phyloP scores from a whole-genome alignment of 2,329 filamentous ascomycete genomes.

The Orbilia ellipsospora region DNA sequence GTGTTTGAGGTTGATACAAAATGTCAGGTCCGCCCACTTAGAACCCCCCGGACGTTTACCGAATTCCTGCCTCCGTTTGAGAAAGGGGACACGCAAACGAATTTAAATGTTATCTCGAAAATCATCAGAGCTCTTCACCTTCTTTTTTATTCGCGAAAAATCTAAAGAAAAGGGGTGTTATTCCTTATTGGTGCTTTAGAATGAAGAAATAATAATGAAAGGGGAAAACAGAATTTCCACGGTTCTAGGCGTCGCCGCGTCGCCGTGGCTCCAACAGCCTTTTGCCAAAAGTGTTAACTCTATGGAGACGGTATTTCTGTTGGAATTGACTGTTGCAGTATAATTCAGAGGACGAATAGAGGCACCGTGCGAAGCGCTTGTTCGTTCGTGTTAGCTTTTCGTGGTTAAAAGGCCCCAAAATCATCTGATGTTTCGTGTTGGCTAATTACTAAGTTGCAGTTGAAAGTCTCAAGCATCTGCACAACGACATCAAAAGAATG shows the following conservation, averaged over 20 bases:
- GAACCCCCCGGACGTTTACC: conserved; percentile 36
- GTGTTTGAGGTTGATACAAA: conserved; percentile 53
- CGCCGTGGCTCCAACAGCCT: conserved; percentile 15
- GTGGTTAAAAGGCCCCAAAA: conserved; percentile 19
- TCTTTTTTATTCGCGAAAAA: conserved; percentile 10
- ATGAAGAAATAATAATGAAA: not conserved
- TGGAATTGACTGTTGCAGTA: conserved; percentile 31
- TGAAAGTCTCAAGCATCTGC: conserved; percentile 16
- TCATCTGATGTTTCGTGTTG: conserved; percentile 55
- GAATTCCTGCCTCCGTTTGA: conserved; percentile 46
- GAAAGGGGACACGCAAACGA: conserved; percentile 38
- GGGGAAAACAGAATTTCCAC: conserved; percentile 3
- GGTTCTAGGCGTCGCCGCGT: not conserved
- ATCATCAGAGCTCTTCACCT: conserved; percentile 29
- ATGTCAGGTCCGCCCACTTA: conserved; percentile 32
- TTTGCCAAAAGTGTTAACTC: conserved; percentile 36
- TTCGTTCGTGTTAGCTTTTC: conserved; percentile 22
- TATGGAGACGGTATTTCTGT: conserved; percentile 40
- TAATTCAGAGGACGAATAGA: conserved; percentile 3
- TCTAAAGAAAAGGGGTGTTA: conserved; percentile 17
- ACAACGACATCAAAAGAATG: conserved; percentile 27
- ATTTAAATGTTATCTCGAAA: conserved; percentile 13
- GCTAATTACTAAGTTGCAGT: too few species aligned
- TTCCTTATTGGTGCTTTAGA: conserved; percentile 12
- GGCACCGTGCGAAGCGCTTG: conserved; percentile 28